These are phyloP conservation scores for Abrus pulchellus DNA, from an alignment of 306 rosid species.

Conservation along the genomic window DNA sequence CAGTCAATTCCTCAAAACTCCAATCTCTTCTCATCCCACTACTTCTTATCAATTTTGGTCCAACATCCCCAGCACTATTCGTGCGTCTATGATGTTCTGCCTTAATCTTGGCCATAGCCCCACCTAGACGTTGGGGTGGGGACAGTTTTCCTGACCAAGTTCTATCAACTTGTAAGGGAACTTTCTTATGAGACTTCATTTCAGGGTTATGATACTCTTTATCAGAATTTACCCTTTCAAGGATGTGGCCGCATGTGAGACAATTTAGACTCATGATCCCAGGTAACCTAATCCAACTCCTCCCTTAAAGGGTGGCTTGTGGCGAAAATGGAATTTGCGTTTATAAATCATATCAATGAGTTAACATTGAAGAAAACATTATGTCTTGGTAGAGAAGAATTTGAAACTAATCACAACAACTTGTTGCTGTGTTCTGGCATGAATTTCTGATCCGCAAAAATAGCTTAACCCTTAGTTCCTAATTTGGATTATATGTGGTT, in stretches of 20 bases:
- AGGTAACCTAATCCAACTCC: slow-evolving; percentile 30
- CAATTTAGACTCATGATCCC: slow-evolving; percentile 65
- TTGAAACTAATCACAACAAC: slow-evolving; percentile 2
- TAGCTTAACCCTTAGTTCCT: slow-evolving; percentile 46
- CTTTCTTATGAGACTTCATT: background rate
- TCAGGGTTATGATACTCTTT: slow-evolving; percentile 14
- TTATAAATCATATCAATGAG: no score
- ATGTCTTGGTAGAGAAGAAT: slow-evolving; percentile 3
- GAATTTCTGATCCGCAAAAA: slow-evolving; percentile 45
- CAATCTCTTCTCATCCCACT: slow-evolving; percentile 85
- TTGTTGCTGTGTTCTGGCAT: slow-evolving; percentile 39
- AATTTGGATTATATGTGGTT: slow-evolving; percentile 30
- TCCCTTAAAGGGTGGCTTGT: background rate
- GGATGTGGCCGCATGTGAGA: slow-evolving; percentile 49
- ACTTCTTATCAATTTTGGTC: slow-evolving; percentile 68
- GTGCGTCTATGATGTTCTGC: slow-evolving; percentile 53
- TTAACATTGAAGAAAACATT: slow-evolving; percentile 9
- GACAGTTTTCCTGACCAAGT: slow-evolving; percentile 66
- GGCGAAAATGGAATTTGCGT: no score
- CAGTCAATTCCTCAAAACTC: slow-evolving; percentile 69
- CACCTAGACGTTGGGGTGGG: slow-evolving; percentile 9
- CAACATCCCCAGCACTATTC: slow-evolving; percentile 40
- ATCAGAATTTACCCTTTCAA: slow-evolving; percentile 56
- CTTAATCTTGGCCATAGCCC: slow-evolving; percentile 7
- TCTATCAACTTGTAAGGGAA: slow-evolving; percentile 40